Conservation (phyloP, 306 rosid species). For the Vicia villosa region DNA sequence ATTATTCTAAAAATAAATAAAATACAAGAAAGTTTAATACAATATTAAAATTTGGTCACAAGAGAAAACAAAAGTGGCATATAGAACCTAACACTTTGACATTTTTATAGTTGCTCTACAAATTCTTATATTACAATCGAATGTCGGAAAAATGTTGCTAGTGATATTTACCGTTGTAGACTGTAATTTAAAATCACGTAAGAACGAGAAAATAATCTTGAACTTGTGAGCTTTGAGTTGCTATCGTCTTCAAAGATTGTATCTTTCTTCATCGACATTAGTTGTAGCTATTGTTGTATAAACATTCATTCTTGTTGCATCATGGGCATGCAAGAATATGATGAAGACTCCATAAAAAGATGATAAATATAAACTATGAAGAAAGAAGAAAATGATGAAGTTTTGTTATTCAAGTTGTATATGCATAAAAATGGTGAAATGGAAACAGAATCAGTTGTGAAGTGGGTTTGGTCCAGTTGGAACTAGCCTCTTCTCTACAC, state of each 20-base stretch:
- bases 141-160: background rate
- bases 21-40: background rate
- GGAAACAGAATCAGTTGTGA: slow-evolving; percentile 59
- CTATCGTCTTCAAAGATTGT: slow-evolving; percentile 33
- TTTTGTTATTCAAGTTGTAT: background rate
- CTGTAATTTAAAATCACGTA: background rate
- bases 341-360: slow-evolving; percentile 17
- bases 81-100: background rate
- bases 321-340: slow-evolving; percentile 29
- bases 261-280: slow-evolving; percentile 35
- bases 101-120: background rate
- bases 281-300: slow-evolving; percentile 29
- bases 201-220: slow-evolving; percentile 14
- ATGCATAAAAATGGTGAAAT: background rate
- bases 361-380: slow-evolving; percentile 22
- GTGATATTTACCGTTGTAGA: background rate
- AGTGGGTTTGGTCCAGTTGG: slow-evolving; percentile 99
- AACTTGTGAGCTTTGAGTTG: slow-evolving; percentile 22
- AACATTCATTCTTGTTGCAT: slow-evolving; percentile 14
- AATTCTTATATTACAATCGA: background rate
- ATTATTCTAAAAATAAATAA: background rate
- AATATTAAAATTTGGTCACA: slow-evolving; percentile 26
- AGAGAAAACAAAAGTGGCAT: background rate
- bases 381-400: slow-evolving; percentile 18
- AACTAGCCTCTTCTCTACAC: slow-evolving; percentile 79